Evolutionary conservation across 2,329 filamentous ascomycete species (phyloP), one percentile per base, ranked within the genome.

Genomic region (Diaporthe caulivora): DNA sequence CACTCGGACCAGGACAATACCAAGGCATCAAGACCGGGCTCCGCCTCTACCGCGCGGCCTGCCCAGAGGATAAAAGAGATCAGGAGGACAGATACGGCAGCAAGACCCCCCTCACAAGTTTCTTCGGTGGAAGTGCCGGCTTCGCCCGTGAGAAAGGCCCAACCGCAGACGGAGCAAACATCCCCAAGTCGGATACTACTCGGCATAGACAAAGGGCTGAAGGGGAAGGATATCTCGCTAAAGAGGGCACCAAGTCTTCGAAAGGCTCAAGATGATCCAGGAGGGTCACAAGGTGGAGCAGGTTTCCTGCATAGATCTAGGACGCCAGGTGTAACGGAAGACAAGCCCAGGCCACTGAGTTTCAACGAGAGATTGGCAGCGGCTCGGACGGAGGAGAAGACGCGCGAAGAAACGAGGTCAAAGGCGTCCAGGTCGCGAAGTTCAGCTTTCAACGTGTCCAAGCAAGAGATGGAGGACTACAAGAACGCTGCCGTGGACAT

Each of bases 281-380:
- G 80, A 80, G 53, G 76, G 75, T 8, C 76, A 76, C 37, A 62
- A n/a, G 78, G 80, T 15, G 77, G 78, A 44, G 84, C 82, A 17
- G 83, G 84, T 13, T 87, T 86, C 76, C 77, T 90, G 54, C 83
- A 85, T 74, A 83, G 85, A 75, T 80, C 86, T 18, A 84, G 82
- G 69, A 85, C 86, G 4, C 80, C 83, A 3, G 80, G 80, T 10
- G 80, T 80, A 6, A 74, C 76, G 55, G 74, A 77, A 7, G 77
- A 78, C 6, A 81, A 81, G 11, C 76, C 82, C 13, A 83, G 86
- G 26, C 85, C 88, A 5, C 78, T 86, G 72, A 90, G 91, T 71
- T 99, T 98, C 82, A 98, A 94, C 80, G 95, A 98, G 82, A 89
- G 95, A 60, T 89, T 99, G 75, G 92, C 94, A 1, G 91, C 94